phyloP scores from a whole-genome alignment of 441 rosid species.

The Geranium incanum region DNA sequence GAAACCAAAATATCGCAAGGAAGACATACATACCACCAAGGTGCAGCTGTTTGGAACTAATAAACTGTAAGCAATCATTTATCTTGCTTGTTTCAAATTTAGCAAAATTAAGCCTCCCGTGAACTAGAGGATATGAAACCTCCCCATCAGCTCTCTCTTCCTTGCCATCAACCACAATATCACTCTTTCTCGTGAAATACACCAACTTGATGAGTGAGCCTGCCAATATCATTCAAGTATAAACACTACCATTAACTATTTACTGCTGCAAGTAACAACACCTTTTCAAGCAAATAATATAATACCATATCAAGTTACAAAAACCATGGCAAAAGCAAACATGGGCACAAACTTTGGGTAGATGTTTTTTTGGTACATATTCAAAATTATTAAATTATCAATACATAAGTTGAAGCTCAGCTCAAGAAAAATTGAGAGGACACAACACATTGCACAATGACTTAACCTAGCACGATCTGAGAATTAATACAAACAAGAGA shows the following conservation, averaged over 20 bases:
- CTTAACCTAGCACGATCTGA: too few relatives aligned
- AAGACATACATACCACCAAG: conserved; percentile 35
- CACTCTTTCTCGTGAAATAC: conserved; percentile 39
- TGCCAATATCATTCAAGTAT: conserved; percentile 21
- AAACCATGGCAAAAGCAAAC: not conserved
- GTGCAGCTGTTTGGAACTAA: conserved; percentile 46
- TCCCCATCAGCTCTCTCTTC: conserved; percentile 19
- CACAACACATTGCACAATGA: too few relatives aligned
- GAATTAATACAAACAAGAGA: too few relatives aligned
- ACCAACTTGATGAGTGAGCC: conserved; percentile 80
- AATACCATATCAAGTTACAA: not conserved
- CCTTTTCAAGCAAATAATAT: not conserved
- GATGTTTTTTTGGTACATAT: not conserved
- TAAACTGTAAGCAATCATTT: conserved; percentile 68
- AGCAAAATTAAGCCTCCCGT: conserved; percentile 68
- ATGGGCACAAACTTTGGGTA: not conserved
- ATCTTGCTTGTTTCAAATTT: conserved; percentile 82
- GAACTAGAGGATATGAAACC: conserved; percentile 52
- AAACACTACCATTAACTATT: conserved; percentile 2
- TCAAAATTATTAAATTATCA: not conserved
- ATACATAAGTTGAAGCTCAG: not conserved
- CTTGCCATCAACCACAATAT: conserved; percentile 20
- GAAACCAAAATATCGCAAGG: not conserved
- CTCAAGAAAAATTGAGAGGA: too few relatives aligned
- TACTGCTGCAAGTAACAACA: not conserved